Evolutionary conservation across 306 rosid genomes (phyloP).

Genomic region (Leucaena leucocephala): DNA sequence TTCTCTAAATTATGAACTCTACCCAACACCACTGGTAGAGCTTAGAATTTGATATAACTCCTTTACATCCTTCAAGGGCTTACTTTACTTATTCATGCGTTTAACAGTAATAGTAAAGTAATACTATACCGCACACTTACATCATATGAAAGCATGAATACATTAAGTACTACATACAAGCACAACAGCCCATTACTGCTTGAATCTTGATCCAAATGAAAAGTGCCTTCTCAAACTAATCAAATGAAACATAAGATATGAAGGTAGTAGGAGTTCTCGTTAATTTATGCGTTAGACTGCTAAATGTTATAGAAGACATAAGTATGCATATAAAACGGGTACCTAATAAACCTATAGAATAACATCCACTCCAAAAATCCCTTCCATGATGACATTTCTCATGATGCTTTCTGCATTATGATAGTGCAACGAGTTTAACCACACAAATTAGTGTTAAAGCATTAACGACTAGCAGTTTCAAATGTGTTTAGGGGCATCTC

Average conservation of each 20-base stretch:
- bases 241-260: constrained; percentile 3
- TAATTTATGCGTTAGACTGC: background rate
- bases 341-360: background rate
- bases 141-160: background rate
- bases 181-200: constrained; percentile 10
- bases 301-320: background rate
- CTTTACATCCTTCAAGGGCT: no score
- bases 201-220: background rate
- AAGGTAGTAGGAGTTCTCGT: constrained; percentile 3
- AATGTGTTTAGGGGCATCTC: constrained; percentile 11
- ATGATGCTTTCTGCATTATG: constrained; percentile 47
- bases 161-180: constrained; percentile 3
- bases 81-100: background rate
- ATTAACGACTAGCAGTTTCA: background rate
- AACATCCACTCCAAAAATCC: constrained; percentile 5
- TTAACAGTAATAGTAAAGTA: background rate
- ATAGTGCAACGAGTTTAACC: constrained; percentile 8
- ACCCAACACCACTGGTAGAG: no score
- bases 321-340: background rate
- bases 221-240: constrained; percentile 3
- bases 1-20: no score
- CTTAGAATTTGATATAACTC: no score
- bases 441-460: background rate
- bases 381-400: constrained; percentile 1
- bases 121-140: background rate